Base-by-base conservation (phyloP, 768 basidiomycete genomes). In the Pleurotus eryngii region DNA sequence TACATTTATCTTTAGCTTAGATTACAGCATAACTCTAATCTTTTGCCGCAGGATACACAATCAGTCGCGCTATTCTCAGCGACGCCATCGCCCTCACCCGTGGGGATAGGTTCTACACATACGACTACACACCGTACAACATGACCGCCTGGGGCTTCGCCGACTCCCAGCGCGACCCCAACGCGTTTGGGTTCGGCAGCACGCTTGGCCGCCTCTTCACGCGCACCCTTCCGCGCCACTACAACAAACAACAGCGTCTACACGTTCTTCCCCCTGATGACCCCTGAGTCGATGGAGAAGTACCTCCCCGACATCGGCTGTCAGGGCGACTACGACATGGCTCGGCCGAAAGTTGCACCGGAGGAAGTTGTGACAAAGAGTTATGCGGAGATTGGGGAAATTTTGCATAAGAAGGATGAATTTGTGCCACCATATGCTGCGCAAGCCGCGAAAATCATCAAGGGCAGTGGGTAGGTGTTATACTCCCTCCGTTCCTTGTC, bases 211-310 rank as follows among this genome's bases (percentile, higher is more conserved):
- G 86, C 35, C 79, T 93, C 30, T 72, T 93, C 70, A 73, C 91
- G 49, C 88, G 92, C 46, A 84, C 82, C 17, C 78, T 93, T 1
- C 90, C 92, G 1, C 70, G 83, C 49, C 73, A 90, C 65, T 93
- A 79, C 71, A 77, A 80, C 0, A 78, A 78, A 81, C 62, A 84
- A 87, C 67, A 89, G 87, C 58, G 73, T 82, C 47, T 93, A 90
- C 66, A 84, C 92, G 3, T 92, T 89, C 82, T 93, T 92, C 85
- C 89, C 92, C n/a, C 76, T 93, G 45, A 86, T 92, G 84, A 89
- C 86, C 0, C 92, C 91, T 3, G 74, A 77, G 0, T 68, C 83
- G 2, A 92, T 92, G 90, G 72, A 81, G 58, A 70, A 64, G 1
- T 68, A 85, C 65, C 72, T 92, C 55, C 75, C 67, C 51, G 81